Evolutionary conservation across 495 filamentous ascomycete genomes (phyloP), one percentile per base, ranked within the genome.

Genomic region (Trichodelitschia bisporula): DNA sequence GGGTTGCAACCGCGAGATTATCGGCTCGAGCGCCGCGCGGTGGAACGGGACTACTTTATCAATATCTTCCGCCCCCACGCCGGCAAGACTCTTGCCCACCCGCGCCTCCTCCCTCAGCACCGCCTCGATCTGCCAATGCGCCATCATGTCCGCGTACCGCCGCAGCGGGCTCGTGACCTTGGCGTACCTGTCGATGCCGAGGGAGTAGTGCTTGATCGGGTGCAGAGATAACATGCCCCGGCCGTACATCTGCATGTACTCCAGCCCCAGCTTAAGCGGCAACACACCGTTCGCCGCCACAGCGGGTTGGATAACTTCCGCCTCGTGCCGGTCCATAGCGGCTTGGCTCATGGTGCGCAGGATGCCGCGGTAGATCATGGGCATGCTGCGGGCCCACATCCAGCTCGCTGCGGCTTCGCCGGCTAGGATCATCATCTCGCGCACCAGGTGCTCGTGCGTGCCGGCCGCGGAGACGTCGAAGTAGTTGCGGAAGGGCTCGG

Each of bases 101-200:
- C 54, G 49, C 13, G 58, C 50, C 52, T 86, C 80, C 44, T 75
- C 64, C 4, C 69, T 59, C 23, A 95, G 45, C 0, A 72, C 73
- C 0, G 78, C 69, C 48, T 89, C 72, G 38, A 97, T 80, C 41
- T 95, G 84, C 62, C 79, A 93, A 47, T 92, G 82, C 0, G 64
- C 57, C n/a, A 93, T 53, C 37, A 95, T 49, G 47, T 97, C 86
- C 11, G 53, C 51, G 50, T 71, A 92, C 18, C 86, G 63, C 12
- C 86, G 76, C 4, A 97, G 57, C 2, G 86, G 86, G 38, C 72
- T 80, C 2, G 86, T 95, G 23, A 67, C 66, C 42, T 78, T 86
- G 36, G 68, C 54, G 44, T 92, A 91, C 21, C 66, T 54, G 27
- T 69, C 52, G 3, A 74, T 38, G 9, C 77, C 80, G 13, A 92